phyloP scores from a whole-genome alignment of 2,329 filamentous ascomycete genomes.

The Penicillium sumatraense region DNA sequence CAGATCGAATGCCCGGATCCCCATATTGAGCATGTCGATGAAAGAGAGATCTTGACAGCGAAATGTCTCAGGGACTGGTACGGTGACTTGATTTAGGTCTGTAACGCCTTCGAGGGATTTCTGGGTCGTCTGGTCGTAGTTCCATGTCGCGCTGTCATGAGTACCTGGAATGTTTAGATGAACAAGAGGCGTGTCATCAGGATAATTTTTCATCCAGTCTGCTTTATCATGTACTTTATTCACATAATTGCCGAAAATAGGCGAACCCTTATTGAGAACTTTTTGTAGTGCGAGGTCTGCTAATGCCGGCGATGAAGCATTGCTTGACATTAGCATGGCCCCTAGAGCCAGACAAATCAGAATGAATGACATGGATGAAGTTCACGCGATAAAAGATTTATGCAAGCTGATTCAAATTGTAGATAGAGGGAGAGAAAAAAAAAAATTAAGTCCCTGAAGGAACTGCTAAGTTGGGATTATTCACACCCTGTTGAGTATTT shows the following conservation, averaged over 20 bases:
- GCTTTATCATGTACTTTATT: constrained; percentile 30
- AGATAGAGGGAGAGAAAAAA: neutral
- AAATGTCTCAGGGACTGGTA: constrained; percentile 37
- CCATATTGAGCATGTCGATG: constrained; percentile 48
- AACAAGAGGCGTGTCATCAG: constrained; percentile 49
- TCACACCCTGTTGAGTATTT: neutral
- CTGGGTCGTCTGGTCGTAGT: constrained; percentile 52
- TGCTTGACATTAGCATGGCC: neutral
- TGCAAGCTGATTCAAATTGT: neutral
- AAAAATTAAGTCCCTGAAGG: neutral
- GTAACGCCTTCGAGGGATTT: constrained; percentile 46
- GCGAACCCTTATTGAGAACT: constrained; percentile 47
- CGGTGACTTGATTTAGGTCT: constrained; percentile 40
- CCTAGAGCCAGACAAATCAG: neutral
- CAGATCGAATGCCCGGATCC: constrained; percentile 57
- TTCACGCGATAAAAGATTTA: no score
- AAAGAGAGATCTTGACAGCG: constrained; percentile 50
- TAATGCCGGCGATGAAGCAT: constrained; percentile 22
- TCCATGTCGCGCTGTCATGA: constrained; percentile 58
- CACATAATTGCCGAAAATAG: constrained; percentile 48
- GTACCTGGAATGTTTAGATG: constrained; percentile 58
- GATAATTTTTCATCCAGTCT: constrained; percentile 53
- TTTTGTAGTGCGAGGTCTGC: constrained; percentile 48
- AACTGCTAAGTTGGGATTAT: neutral
- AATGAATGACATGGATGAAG: neutral